These are phyloP conservation scores for Diaporthe aspalathi DNA, from an alignment of 2,329 filamentous ascomycete genomes.

Conservation along the genomic window DNA sequence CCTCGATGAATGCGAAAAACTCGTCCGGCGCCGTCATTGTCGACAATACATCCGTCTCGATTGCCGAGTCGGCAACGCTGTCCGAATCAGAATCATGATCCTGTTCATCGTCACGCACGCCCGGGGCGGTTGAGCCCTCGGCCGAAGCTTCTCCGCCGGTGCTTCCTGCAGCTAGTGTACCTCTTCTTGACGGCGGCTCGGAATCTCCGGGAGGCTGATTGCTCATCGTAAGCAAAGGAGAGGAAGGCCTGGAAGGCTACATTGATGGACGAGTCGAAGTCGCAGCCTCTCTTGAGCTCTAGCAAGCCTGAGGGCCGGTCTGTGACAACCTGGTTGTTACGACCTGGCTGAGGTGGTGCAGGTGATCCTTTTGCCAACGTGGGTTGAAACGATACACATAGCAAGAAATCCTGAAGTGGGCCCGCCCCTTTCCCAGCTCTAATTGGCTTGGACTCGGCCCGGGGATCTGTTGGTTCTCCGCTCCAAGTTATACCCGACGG, in stretches of 20 bases:
- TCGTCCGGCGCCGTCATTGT: conserved; percentile 33
- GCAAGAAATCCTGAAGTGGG: conserved; percentile 24
- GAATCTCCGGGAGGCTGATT: conserved; percentile 1
- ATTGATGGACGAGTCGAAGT: conserved; percentile 4
- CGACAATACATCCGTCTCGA: conserved; percentile 32
- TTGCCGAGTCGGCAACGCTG: conserved; percentile 37
- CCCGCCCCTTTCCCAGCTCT: conserved; percentile 23
- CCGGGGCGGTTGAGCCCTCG: neutral
- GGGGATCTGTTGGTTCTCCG: conserved; percentile 19
- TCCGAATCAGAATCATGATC: conserved; percentile 11
- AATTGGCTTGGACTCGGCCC: conserved; percentile 20
- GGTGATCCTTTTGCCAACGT: conserved; percentile 18
- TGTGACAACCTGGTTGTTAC: neutral
- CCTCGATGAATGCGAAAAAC: conserved; percentile 36
- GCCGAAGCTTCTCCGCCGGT: conserved; percentile 6
- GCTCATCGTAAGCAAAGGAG: conserved; percentile 23
- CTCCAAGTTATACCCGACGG: conserved; percentile 13
- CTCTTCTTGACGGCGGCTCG: conserved; percentile 17
- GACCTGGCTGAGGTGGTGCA: conserved; percentile 16
- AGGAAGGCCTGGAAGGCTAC: conserved; percentile 5
- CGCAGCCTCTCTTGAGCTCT: conserved; percentile 19
- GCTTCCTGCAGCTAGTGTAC: conserved; percentile 11
- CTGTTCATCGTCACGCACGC: neutral
- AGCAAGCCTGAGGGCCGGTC: conserved; percentile 11
- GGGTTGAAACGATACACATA: conserved; percentile 22